Base-by-base conservation (phyloP, 208 protist genomes). In the Phytomonas sp. region DNA sequence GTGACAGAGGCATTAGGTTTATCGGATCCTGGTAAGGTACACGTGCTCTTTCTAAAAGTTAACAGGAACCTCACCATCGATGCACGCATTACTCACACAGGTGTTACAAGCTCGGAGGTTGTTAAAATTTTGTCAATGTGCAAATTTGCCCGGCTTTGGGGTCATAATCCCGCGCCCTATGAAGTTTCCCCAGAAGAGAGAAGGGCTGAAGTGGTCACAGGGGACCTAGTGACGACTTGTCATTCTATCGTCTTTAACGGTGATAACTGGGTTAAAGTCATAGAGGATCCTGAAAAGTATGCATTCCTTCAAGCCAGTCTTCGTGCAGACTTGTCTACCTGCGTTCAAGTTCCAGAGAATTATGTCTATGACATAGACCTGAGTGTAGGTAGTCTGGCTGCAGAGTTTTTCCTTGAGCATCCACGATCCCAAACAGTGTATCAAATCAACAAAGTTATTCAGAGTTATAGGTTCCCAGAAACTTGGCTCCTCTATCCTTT, bases 201-300 rank as follows among this genome's bases (percentile, higher is more conserved):
- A 46, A 63, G n/a, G 3, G 9, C 40, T 2, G 31, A 62, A 23
- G 62, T 26, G 23, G 66, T 72, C 20, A 53, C 60, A 20, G 67
- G 63, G 6, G 73, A 71, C 28, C 26, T 70, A 32, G 40, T 70
- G 7, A 60, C 74, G 17, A 78, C 77, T 6, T 66, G 59, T 20
- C 77, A 82, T 63, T 61, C 74, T 30, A 67, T 82, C 0, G 59
- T 65, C 46, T 80, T 85, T 43, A 33, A 60, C 17, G 74, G 80
- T 9, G 69, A 77, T 31, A 51, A 31, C 33, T 85, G 80, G 80
- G 30, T 64, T 20, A 56, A 53, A 2, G 68, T 76, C 60, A 56
- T 78, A 56, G 31, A 78, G 40, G 20, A 70, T 7, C 26, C 26
- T n/a, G 68, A 60, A 60, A 36, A 65, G 17, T 66, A 31, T 46